Evolutionary conservation across 768 basidiomycete genomes (phyloP).

Genomic region (Suillus lakei): DNA sequence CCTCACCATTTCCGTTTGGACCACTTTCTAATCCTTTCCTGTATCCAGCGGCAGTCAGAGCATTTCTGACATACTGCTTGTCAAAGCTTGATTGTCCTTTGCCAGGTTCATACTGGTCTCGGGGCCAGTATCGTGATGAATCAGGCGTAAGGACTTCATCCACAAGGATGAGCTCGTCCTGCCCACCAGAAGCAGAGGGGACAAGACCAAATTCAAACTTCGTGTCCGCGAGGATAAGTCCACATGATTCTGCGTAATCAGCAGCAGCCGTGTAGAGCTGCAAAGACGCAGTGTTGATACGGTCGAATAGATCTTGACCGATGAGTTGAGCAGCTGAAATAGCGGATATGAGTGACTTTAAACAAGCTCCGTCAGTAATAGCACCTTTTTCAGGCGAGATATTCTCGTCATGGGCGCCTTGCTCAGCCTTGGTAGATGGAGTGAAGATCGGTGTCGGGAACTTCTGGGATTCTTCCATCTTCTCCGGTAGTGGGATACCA

Average conservation of each 20-base stretch:
- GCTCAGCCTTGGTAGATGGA: slow-evolving; percentile 95
- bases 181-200: slow-evolving; percentile 35
- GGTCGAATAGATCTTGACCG: slow-evolving; percentile 64
- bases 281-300: slow-evolving; percentile 64
- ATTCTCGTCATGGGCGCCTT: slow-evolving; percentile 95
- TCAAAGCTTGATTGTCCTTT: slow-evolving; percentile 89
- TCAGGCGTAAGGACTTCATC: slow-evolving; percentile 98
- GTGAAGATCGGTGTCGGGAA: slow-evolving; percentile 88
- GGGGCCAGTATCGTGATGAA: slow-evolving; percentile 96
- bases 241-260: slow-evolving; percentile 69
- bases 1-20: slow-evolving; percentile 65
- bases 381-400: slow-evolving; percentile 82
- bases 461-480: slow-evolving; percentile 83
- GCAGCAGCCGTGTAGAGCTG: slow-evolving; percentile 77
- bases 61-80: slow-evolving; percentile 95
- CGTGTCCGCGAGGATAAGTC: slow-evolving; percentile 95
- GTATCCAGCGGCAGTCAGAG: slow-evolving; percentile 78
- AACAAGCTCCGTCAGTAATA: slow-evolving; percentile 10
- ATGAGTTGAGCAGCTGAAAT: slow-evolving; percentile 64
- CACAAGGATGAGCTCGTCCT: slow-evolving; percentile 76
- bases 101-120: slow-evolving; percentile 72
- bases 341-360: slow-evolving; percentile 7
- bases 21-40: slow-evolving; percentile 80
- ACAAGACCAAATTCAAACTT: slow-evolving; percentile 98
- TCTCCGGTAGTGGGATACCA: slow-evolving; percentile 75